Conservation (phyloP, 305 asterid species). For the Fraxinus albicans region DNA sequence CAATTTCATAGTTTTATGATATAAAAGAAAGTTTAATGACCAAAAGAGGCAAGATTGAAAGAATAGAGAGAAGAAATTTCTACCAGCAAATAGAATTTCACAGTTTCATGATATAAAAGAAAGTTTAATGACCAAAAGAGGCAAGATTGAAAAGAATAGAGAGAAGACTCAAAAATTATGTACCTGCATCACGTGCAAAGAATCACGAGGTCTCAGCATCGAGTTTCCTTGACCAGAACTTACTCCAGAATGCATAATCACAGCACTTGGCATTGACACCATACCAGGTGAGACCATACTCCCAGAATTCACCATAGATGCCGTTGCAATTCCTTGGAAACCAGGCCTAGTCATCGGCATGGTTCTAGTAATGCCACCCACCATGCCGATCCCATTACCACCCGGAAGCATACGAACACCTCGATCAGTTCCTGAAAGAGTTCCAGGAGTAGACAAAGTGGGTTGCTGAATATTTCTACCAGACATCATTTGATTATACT, state of each 20-base stretch:
- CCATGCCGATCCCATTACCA: slow-evolving; percentile 56
- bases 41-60: background rate
- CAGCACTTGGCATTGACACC: slow-evolving; percentile 48
- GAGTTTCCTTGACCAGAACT: slow-evolving; percentile 70
- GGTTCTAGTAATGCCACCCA: slow-evolving; percentile 53
- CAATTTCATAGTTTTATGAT: background rate
- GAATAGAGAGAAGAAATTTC: background rate
- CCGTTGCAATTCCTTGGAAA: slow-evolving; percentile 56
- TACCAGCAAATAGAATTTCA: background rate
- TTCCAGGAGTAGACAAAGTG: slow-evolving; percentile 53
- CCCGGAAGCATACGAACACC: slow-evolving; percentile 61
- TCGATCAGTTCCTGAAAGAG: slow-evolving; percentile 58
- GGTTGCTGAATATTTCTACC: slow-evolving; percentile 57
- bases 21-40: background rate
- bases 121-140: slow-evolving; percentile 1
- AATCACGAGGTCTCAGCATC: slow-evolving; percentile 57
- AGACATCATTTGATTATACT: slow-evolving; percentile 53
- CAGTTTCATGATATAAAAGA: background rate
- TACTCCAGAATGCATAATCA: slow-evolving; percentile 57
- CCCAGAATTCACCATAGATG: slow-evolving; percentile 66
- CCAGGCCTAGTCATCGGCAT: slow-evolving; percentile 67
- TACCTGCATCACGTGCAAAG: slow-evolving; percentile 63
- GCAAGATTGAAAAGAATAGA: background rate
- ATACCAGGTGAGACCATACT: slow-evolving; percentile 54
- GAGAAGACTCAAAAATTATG: slow-evolving; percentile 26